Evolutionary conservation across 257 asterid genomes (phyloP), one percentile per base, ranked within the genome.

Genomic region (Gentiana straminea): DNA sequence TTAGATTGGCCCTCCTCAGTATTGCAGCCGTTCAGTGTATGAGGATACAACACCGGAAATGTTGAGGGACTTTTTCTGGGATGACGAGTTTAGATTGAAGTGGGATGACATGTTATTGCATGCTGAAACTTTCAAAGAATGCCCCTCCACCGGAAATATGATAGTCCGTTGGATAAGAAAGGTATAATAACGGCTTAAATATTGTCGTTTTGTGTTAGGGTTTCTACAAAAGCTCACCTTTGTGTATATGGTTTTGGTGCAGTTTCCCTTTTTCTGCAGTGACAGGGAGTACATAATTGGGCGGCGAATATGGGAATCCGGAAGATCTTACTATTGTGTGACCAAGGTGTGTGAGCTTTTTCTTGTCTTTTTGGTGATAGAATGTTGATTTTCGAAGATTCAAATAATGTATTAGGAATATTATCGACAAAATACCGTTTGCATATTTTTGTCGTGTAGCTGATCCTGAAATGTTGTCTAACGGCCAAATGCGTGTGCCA

Each of bases 221-320:
- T 33, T 24, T 36, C 52, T 51, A 49, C 35, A 49, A 62, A 62
- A 11, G 6, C 64, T 66, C 8, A 52, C 54, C 32, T 54, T 24
- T 71, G 33, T 51, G 34, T 13, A 39, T 8, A 49, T 67, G 58
- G 2, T 41, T 46, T 62, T 49, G 53, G 49, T 67, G 83, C 92
- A 91, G 98, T 91, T 91, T 69, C 98, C 98, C 0, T 87, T 91
- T 67, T 84, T 91, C 86, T 91, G 98, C 76, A 91, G 96, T 54
- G 83, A 91, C 67, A 76, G 98, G 59, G 98, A 91, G 67, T 91
- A 91, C 70, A 78, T 79, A 61, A 84, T 84, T 59, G 95, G 86
- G 9, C 96, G 96, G 50, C 84, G 98, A 69, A 86, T 84, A 62
- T 91, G 98, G 98, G 96, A 84, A 56, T 84, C 94, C 1, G 94